Conservation (phyloP, 345 rosid genomes). For the Syzygium aqueum region DNA sequence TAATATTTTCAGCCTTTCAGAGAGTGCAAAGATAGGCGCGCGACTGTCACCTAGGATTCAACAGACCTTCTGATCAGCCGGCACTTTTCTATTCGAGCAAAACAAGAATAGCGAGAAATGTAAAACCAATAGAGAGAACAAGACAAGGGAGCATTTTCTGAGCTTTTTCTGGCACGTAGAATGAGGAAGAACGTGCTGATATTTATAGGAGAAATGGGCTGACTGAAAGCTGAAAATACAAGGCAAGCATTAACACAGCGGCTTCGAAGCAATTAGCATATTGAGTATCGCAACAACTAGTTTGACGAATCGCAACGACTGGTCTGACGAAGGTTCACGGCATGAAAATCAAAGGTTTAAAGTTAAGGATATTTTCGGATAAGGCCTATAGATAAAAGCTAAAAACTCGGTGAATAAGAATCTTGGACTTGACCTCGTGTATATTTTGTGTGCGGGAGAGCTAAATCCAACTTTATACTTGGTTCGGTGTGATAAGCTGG, state of each 20-base stretch:
- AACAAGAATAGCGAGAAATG: background rate
- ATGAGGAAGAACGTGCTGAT: fast-evolving
- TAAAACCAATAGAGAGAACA: too few species aligned
- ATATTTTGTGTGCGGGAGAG: too few species aligned
- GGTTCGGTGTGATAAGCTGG: too few species aligned
- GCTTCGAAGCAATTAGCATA: background rate
- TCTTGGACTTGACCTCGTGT: too few species aligned
- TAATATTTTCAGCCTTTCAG: fast-evolving
- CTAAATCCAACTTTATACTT: too few species aligned
- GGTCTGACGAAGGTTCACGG: too few species aligned
- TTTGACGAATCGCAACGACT: too few species aligned
- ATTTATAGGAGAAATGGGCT: background rate
- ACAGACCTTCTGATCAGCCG: fast-evolving
- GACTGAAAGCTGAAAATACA: background rate
- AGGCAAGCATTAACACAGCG: background rate
- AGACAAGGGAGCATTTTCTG: background rate
- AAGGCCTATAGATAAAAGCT: too few species aligned
- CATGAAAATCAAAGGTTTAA: too few species aligned
- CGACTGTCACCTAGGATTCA: background rate
- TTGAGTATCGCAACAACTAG: too few species aligned
- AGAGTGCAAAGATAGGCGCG: background rate
- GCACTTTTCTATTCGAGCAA: background rate
- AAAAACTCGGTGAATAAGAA: too few species aligned
- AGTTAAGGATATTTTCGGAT: too few species aligned
- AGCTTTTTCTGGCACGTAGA: fast-evolving